These are phyloP conservation scores for Arxiozyma telluris DNA, from an alignment of 1,139 yeast genomes.

Conservation along the genomic window DNA sequence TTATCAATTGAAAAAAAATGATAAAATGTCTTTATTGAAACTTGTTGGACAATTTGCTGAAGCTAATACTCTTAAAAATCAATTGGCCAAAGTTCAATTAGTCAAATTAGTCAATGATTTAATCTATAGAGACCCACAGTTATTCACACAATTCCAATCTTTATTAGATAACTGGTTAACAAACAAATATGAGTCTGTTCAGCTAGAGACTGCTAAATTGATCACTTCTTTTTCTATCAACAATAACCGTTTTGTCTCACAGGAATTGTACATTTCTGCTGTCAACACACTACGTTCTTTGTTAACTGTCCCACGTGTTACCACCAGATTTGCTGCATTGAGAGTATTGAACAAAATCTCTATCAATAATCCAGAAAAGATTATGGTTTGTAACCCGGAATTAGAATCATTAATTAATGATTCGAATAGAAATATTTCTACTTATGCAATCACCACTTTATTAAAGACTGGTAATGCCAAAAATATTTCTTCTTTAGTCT, in stretches of 20 bases:
- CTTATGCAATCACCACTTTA: slow-evolving; percentile 95
- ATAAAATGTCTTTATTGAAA: slow-evolving; percentile 88
- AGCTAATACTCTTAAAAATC: slow-evolving; percentile 56
- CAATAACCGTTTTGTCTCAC: slow-evolving; percentile 39
- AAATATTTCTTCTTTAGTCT: slow-evolving; percentile 79
- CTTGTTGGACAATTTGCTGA: slow-evolving; percentile 70
- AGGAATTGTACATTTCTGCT: slow-evolving; percentile 57
- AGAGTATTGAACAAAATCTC: slow-evolving; percentile 83
- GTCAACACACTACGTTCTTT: slow-evolving; percentile 66
- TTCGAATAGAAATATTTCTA: slow-evolving; percentile 84
- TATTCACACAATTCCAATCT: slow-evolving; percentile 42
- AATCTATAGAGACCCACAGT: slow-evolving; percentile 33
- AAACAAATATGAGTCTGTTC: slow-evolving; percentile 84
- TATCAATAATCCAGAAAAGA: slow-evolving; percentile 66
- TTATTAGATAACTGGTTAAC: slow-evolving; percentile 62
- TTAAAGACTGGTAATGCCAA: slow-evolving; percentile 91
- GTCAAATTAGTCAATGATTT: slow-evolving; percentile 74
- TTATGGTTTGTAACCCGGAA: slow-evolving; percentile 66
- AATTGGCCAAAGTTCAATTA: slow-evolving; percentile 75
- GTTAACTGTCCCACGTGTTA: slow-evolving; percentile 80
- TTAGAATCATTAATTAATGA: slow-evolving; percentile 83
- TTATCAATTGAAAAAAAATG: slow-evolving; percentile 82
- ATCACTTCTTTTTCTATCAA: slow-evolving; percentile 48
- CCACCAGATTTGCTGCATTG: slow-evolving; percentile 87
- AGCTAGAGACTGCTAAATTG: slow-evolving; percentile 85